Conservation (phyloP, 257 asterid species). For the Nicotiana knightiana region DNA sequence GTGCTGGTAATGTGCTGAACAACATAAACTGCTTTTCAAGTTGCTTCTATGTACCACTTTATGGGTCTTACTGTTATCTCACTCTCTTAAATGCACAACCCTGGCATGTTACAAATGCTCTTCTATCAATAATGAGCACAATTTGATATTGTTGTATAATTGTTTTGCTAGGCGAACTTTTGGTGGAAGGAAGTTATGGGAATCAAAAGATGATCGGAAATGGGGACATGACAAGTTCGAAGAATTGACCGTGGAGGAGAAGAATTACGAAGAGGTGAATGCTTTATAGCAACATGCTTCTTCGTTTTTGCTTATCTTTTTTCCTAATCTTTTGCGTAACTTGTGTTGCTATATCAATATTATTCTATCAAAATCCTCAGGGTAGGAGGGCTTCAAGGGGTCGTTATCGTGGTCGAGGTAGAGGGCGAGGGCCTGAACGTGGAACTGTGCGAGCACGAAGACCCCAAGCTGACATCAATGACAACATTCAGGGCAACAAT, state of each 20-base stretch:
- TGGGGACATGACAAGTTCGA: conserved; percentile 99
- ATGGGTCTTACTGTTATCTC: neutral
- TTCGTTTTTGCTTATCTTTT: conserved; percentile 7
- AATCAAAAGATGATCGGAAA: conserved; percentile 83
- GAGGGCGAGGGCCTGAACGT: conserved; percentile 50
- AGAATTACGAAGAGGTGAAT: conserved; percentile 63
- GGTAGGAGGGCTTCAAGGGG: conserved; percentile 72
- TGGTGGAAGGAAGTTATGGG: conserved; percentile 94
- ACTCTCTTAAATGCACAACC: neutral
- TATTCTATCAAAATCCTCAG: conserved; percentile 27
- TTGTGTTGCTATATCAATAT: neutral
- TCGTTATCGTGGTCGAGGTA: conserved; percentile 64
- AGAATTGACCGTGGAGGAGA: conserved; percentile 68
- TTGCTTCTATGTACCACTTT: neutral
- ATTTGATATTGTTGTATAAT: neutral
- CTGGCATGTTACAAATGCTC: neutral
- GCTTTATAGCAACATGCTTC: neutral
- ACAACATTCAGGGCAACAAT: conserved; percentile 33
- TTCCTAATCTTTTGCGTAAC: conserved; percentile 3
- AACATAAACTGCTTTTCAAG: neutral
- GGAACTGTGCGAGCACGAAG: conserved; percentile 50
- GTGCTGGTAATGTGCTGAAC: neutral
- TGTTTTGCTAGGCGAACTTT: conserved; percentile 51
- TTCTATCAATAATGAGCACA: neutral
- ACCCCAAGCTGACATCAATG: conserved; percentile 36